Conservation (phyloP, 306 rosid genomes). For the Adenanthera pavonina region DNA sequence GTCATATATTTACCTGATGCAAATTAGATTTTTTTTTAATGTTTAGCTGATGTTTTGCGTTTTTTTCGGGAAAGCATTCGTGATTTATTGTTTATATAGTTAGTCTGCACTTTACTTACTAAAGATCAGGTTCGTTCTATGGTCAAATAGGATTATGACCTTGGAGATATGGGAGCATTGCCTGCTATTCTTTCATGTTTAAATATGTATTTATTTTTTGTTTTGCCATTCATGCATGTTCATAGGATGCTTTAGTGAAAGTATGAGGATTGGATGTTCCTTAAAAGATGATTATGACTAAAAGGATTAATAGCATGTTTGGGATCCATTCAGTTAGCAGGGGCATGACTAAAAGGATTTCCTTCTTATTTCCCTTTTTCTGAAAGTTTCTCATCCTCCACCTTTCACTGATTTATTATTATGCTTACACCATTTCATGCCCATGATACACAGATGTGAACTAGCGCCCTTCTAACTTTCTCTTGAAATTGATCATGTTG, state of each 20-base stretch:
- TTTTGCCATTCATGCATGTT: background rate
- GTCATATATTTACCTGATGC: background rate
- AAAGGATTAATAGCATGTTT: background rate
- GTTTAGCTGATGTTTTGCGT: conserved; percentile 3
- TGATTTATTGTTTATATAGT: conserved; percentile 6
- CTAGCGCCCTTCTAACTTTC: conserved; percentile 43
- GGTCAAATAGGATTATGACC: background rate
- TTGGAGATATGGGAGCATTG: background rate
- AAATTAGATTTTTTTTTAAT: background rate
- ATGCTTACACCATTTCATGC: background rate
- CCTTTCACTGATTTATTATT: background rate
- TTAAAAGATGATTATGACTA: background rate
- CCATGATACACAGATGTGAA: conserved; percentile 20
- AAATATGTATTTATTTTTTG: background rate
- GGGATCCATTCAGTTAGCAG: background rate
- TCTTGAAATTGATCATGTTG: conserved; percentile 41
- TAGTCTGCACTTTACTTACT: background rate
- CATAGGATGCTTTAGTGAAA: background rate
- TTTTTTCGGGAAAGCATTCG: background rate
- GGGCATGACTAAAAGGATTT: background rate
- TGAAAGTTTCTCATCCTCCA: background rate
- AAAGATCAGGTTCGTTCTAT: background rate
- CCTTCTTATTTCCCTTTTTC: background rate
- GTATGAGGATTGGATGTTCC: background rate
- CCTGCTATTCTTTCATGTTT: conserved; percentile 6